Base-by-base conservation (phyloP, 73 alveolate genomes). In the Symbiodinium pilosum region DNA sequence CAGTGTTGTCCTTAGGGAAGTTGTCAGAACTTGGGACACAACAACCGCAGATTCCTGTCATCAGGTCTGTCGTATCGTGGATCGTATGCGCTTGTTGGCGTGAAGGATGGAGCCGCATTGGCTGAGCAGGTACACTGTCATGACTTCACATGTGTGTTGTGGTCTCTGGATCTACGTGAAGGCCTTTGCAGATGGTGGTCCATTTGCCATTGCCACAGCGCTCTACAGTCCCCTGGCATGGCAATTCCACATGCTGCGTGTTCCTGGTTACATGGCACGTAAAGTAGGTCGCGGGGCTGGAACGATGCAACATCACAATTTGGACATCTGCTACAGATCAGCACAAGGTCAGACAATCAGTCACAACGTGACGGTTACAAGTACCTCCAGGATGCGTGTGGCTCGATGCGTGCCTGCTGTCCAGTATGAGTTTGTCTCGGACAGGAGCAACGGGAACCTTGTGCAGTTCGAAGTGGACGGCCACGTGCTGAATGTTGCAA, bases 181-280 rank as follows among this genome's bases (percentile, higher is more conserved):
- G 87, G 71, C 75, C 95, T 89, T 89, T 51, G 95, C 71, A 47
- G 95, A 89, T 36, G 95, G 95, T 26, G 86, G 59, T 24, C 44
- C 39, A 4, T 30, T 40, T 36, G 87, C 87, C 39, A 73, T 68
- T 54, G 95, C 87, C 16, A 42, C 38, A 2, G 95, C 52, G 14
- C 69, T 43, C 43, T 89, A 41, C 34, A 54, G 71, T 54, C 26
- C 71, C 18, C 26, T 54, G 71, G 71, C 71, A 54, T 0, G 71
- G n/a, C n/a, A n/a, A n/a, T n/a, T n/a, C n/a, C n/a, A n/a, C n/a
- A n/a, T n/a, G n/a, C 39, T 75, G 16, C 0, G 16, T 75, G 11
- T 21, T 75, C 39, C 52, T 68, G 32, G 21, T 28, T 5, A 68
- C 84, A 68, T 11, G 21, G 84, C 6, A 68, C n/a, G n/a, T n/a